A percentile compares a stretch with the other conserved stretches of the same genome.
Evolutionary conservation across 1,284 basidiomycete species (phyloP).

Genomic region (Apiotrichum siamense): DNA sequence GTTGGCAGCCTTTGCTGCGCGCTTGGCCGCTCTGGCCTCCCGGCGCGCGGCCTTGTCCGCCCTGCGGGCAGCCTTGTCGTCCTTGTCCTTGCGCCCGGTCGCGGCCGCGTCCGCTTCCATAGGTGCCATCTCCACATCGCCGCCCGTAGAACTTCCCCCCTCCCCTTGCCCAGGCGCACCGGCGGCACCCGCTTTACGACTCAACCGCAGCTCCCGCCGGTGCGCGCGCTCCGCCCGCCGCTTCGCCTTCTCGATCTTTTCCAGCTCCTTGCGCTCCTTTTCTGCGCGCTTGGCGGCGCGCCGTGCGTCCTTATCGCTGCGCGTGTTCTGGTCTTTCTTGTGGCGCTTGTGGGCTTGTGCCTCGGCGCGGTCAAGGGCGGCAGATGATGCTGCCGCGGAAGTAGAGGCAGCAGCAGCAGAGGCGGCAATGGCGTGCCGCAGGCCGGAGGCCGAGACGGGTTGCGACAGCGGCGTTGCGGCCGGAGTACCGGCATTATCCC

Average conservation of each 20-base stretch:
- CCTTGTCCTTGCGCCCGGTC: not conserved
- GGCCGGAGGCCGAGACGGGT: not conserved
- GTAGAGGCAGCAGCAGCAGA: not conserved
- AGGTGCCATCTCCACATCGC: no score
- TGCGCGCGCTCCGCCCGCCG: constrained; percentile 1
- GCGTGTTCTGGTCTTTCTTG: constrained; percentile 1
- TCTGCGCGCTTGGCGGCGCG: constrained; percentile 15
- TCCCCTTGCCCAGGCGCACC: not conserved
- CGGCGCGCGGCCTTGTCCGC: not conserved
- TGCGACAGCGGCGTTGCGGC: not conserved
- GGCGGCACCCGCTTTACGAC: not conserved
- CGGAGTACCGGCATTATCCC: not conserved
- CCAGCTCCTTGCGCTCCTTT: constrained; percentile 16
- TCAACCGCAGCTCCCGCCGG: not conserved
- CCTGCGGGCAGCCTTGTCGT: not conserved
- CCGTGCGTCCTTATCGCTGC: constrained; percentile 22
- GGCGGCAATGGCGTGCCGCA: not conserved
- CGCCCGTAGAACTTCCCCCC: not conserved
- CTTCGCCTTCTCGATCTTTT: constrained; percentile 15
- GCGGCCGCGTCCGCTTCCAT: not conserved
- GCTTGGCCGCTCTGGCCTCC: not conserved
- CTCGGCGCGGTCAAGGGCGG: not conserved
- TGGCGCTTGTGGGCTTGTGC: not conserved
- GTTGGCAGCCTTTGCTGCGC: not conserved
- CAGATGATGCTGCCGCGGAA: not conserved